Evolutionary conservation across 805 yeast species (phyloP).

Genomic region (Teunomyces stri): DNA sequence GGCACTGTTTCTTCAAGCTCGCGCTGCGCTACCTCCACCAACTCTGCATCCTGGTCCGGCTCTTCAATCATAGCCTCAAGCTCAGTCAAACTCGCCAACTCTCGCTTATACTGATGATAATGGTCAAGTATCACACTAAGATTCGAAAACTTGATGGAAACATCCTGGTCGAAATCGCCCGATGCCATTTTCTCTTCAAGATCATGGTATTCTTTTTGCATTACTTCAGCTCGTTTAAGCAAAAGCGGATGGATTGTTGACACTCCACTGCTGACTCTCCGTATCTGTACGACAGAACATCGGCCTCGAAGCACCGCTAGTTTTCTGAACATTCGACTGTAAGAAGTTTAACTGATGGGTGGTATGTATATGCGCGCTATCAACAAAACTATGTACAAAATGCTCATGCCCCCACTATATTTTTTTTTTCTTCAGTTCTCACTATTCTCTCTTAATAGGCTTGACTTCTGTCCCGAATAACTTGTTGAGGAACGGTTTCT

Average conservation of each 20-base stretch:
- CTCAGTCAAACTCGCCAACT: conserved; percentile 23
- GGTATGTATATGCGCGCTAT: background rate
- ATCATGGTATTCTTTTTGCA: conserved; percentile 25
- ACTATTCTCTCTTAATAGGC: conserved; percentile 20
- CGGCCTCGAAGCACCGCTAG: background rate
- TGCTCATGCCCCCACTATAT: background rate
- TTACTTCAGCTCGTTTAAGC: conserved; percentile 32
- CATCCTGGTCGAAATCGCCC: conserved; percentile 35
- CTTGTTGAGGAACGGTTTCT: conserved; percentile 41
- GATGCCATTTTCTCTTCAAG: conserved; percentile 26
- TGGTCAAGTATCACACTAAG: conserved; percentile 31
- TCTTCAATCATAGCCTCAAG: conserved; percentile 26
- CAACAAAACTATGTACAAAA: conserved; percentile 6
- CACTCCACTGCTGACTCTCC: conserved; percentile 7
- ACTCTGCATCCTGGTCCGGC: conserved; percentile 32
- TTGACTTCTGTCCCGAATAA: conserved; percentile 37
- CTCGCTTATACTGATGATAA: conserved; percentile 25
- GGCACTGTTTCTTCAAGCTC: conserved; percentile 56
- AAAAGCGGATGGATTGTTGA: conserved; percentile 41
- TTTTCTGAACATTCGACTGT: background rate
- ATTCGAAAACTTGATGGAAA: conserved; percentile 31
- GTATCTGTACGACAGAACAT: background rate
- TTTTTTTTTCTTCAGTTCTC: no score
- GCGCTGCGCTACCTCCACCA: conserved; percentile 53
- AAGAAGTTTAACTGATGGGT: background rate